Base-by-base conservation (phyloP, 805 yeast species). In the Metschnikowia corniflorae region DNA sequence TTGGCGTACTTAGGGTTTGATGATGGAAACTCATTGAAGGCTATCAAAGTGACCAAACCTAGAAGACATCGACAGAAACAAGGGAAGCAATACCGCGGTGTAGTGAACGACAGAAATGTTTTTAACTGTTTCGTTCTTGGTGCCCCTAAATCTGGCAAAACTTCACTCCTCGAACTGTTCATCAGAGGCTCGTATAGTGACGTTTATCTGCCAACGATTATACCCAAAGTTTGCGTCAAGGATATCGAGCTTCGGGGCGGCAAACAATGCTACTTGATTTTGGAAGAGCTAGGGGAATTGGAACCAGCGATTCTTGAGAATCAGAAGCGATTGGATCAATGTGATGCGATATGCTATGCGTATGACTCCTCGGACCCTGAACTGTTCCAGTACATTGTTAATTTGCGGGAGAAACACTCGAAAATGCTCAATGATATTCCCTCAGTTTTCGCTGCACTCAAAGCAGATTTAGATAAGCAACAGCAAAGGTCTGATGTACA, bases 351-450 rank as follows among this genome's bases (percentile, higher is more conserved):
- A 1, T 93, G 97, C 58, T 73, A 85, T 53, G 73, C 88, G 0
- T 93, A 93, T 59, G 99, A 93, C 56, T 87, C 97, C 0, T 82
- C 96, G 0, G 97, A 93, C 54, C 97, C 99, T 0, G 95, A 91
- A 37, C 86, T 95, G 28, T 93, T 93, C 58, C 85, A 88, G 36
- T 79, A 85, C 54, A 63, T 89, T 35, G 82, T 84, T 18, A 83
- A 83, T 14, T 57, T 89, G n/a, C 64, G 88, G 10, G 65, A 71
- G 20, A 71, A 66, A 44, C 78, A 82, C 51, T 75, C 79, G 2
- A 63, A 68, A 21, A 61, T 82, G 14, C 75, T 81, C 47, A 72
- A 73, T 35, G 70, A 71, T 29, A 62, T 93, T 2, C 99, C 99
- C 0, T 74, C 82, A 4, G 80, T 93, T 0, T 86, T 82, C 53